These are phyloP conservation scores for Singerocomus inundabilis DNA, from an alignment of 1,284 basidiomycete species.

Conservation along the genomic window DNA sequence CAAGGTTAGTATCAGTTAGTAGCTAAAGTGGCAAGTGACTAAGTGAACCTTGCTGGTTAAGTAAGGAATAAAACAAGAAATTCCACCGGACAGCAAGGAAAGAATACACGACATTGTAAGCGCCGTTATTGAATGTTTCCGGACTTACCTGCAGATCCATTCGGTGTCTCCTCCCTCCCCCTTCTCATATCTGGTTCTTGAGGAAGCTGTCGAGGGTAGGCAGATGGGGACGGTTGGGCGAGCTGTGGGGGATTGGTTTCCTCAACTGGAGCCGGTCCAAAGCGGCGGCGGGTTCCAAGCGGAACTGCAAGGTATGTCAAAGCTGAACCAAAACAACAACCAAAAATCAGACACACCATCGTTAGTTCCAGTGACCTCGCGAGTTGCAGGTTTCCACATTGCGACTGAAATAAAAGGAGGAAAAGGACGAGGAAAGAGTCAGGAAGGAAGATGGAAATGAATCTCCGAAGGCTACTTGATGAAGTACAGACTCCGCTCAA, in stretches of 20 bases:
- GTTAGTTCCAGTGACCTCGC: conserved; percentile 81
- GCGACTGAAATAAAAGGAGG: conserved; percentile 32
- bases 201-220: conserved; percentile 65
- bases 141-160: conserved; percentile 59
- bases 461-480: conserved; percentile 32
- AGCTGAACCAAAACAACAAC: conserved; percentile 9
- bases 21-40: conserved; percentile 46
- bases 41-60: conserved; percentile 34
- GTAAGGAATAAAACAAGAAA: conserved; percentile 26
- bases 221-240: conserved; percentile 81
- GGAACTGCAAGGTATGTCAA: conserved; percentile 47
- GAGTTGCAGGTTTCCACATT: conserved; percentile 89
- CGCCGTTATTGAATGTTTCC: conserved; percentile 30
- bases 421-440: conserved; percentile 7
- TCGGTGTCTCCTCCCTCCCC: conserved; percentile 60
- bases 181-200: conserved; percentile 56
- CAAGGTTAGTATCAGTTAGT: conserved; percentile 58
- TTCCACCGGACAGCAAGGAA: conserved; percentile 35
- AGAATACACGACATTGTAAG: conserved; percentile 34
- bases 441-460: conserved; percentile 32
- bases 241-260: conserved; percentile 74
- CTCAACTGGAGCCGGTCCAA: conserved; percentile 79
- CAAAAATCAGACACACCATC: conserved; percentile 52
- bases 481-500: conserved; percentile 36
- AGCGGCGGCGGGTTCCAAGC: conserved; percentile 83